Base-by-base conservation (phyloP, 1,284 basidiomycete genomes). In the Neonothopanus nambi region DNA sequence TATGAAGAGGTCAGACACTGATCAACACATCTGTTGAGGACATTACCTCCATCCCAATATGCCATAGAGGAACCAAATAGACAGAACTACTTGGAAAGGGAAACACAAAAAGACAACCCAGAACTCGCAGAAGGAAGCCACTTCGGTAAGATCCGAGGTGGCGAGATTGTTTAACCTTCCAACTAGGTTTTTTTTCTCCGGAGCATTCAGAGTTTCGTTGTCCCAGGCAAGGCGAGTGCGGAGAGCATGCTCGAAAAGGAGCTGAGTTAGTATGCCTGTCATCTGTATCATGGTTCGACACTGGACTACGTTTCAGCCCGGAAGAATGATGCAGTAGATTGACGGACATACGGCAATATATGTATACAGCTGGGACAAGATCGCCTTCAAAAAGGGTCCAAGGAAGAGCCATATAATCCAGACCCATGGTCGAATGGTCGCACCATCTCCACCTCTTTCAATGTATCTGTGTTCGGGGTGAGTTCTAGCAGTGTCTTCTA, bases 371-470 rank as follows among this genome's bases (percentile, higher is more conserved):
- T 76, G 72, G 45, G 70, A 66, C 8, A 63, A 64, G 13, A 73
- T 50, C 5, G 71, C 70, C 17, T 68, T 69, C 39, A 76, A 28
- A 13, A 79, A 61, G 2, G 85, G 85, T 7, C 81, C 85, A 2
- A 54, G 38, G 82, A 28, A 87, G 81, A n/a, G 89, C 73, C 62
- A 77, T 70, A 4, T 69, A 40, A 89, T 77, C 87, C 87, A 91
- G n/a, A 88, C 77, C 78, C 52, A 54, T 15, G 52, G 52, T 18
- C 39, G 45, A n/a, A 54, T 41, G 4, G 40, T 54, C 20, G 46
- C 51, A 28, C 39, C 39, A 36, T 47, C 38, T 20, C 40, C 39
- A 18, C 23, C 26, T 11, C 35, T 71, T 61, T 81, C 72, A 21
- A 83, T 63, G 59, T 79, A 81, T 18, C 71, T 74, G 45, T 5